Percentiles rank a stretch among this genome's conserved stretches.
phyloP scores from a whole-genome alignment of 208 protist species.

The Naegleria lovaniensis region DNA sequence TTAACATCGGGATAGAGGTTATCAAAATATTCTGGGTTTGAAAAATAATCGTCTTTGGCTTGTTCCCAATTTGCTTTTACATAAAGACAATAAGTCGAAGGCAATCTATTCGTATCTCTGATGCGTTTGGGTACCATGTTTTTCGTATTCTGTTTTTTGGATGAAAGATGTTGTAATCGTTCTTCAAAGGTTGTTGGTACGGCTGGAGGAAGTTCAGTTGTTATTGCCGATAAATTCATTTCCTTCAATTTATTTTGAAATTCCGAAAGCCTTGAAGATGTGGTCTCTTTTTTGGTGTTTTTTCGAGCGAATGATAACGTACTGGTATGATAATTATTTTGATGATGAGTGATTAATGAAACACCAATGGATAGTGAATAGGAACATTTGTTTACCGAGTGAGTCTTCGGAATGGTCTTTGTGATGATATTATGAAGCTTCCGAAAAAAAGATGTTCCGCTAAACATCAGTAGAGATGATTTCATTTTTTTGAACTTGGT shows the following conservation, averaged over 20 bases:
- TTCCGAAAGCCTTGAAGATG: not conserved
- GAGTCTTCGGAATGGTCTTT: too few relatives aligned
- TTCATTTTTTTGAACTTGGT: not conserved
- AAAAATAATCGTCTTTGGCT: not conserved
- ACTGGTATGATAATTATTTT: too few relatives aligned
- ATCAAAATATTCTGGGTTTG: not conserved
- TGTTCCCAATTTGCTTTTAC: not conserved
- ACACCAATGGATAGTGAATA: too few relatives aligned
- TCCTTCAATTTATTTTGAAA: not conserved
- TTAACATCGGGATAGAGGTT: not conserved
- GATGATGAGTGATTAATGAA: too few relatives aligned
- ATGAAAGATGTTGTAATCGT: not conserved
- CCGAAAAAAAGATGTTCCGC: too few relatives aligned
- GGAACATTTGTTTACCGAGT: too few relatives aligned
- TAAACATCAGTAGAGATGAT: too few relatives aligned
- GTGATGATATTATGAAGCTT: too few relatives aligned
- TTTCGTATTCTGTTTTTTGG: not conserved
- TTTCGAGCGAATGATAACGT: too few relatives aligned
- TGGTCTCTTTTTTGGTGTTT: not conserved
- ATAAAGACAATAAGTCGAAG: not conserved
- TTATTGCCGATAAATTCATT: not conserved
- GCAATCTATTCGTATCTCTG: not conserved
- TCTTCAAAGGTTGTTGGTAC: not conserved
- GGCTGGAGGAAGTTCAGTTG: not conserved
- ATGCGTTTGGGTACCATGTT: not conserved